Conservation (phyloP, 2,329 filamentous ascomycete genomes). For the Talaromyces amestolkiae region DNA sequence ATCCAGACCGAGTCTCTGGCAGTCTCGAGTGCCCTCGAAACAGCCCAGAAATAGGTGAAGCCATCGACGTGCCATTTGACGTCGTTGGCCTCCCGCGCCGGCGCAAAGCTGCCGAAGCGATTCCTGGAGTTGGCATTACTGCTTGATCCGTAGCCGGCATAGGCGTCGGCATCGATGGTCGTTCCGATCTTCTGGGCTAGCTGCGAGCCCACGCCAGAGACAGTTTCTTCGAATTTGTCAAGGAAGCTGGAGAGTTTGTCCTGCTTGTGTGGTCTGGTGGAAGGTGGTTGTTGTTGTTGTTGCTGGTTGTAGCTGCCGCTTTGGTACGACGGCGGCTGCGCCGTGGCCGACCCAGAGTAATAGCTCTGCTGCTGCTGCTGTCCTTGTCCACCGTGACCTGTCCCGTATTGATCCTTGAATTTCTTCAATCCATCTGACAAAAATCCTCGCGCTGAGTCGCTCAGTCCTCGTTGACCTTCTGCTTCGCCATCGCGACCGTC, state of each 20-base stretch:
- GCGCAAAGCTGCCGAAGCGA: slow-evolving; percentile 65
- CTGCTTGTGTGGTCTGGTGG: slow-evolving; percentile 21
- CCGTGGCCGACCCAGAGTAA: slow-evolving; percentile 6
- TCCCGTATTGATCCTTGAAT: slow-evolving; percentile 40
- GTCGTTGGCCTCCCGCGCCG: slow-evolving; percentile 66
- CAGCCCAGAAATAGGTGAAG: slow-evolving; percentile 80
- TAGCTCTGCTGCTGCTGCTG: slow-evolving; percentile 16
- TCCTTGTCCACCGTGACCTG: slow-evolving; percentile 18
- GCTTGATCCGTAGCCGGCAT: slow-evolving; percentile 42
- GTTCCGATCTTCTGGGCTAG: slow-evolving; percentile 51
- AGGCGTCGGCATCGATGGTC: slow-evolving; percentile 48
- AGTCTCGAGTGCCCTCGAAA: slow-evolving; percentile 73
- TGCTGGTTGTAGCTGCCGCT: slow-evolving; percentile 28
- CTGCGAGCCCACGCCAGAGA: slow-evolving; percentile 52
- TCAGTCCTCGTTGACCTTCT: slow-evolving; percentile 25
- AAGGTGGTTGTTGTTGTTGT: slow-evolving; percentile 21
- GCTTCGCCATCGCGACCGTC: slow-evolving; percentile 23
- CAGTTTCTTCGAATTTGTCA: slow-evolving; percentile 54
- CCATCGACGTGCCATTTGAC: slow-evolving; percentile 88
- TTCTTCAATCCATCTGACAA: slow-evolving; percentile 53
- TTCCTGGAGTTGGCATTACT: slow-evolving; percentile 43
- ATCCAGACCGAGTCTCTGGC: slow-evolving; percentile 79
- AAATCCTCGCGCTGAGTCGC: slow-evolving; percentile 49
- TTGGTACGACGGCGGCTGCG: slow-evolving; percentile 23
- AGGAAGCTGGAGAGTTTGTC: slow-evolving; percentile 49